Base-by-base conservation (phyloP, 1,139 yeast species). In the Pichia kudriavzevii region DNA sequence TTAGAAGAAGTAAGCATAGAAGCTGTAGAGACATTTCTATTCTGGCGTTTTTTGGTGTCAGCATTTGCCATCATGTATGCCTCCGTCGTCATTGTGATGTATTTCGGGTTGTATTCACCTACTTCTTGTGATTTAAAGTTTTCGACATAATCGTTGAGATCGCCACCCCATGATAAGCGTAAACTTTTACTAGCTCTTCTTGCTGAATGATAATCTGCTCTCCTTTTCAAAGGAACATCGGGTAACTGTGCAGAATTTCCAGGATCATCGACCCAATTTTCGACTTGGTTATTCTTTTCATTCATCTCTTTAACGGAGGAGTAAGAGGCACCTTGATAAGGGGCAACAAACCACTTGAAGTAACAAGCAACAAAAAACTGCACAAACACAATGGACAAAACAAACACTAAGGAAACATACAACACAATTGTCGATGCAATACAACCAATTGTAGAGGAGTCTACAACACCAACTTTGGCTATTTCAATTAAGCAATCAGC, bases 371-470 rank as follows among this genome's bases (percentile, higher is more conserved):
- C 67, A 13, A 80, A 39, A 52, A 91, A 91, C 61, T 87, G 88
- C 30, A 68, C 66, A 27, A 75, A 57, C 20, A 87, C 94, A 39
- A 88, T 75, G 1, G 94, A 72, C 41, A 91, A 67, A 52, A 91
- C 88, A 57, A 91, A 84, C 10, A 82, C 79, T 53, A 91, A 68
- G 0, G 96, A 82, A 12, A 80, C 72, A 48, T 77, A 75, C 43
- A 91, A 69, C 2, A 88, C 95, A 31, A 87, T 77, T 43, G 74
- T 67, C 1, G 96, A 84, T 0, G 96, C 95, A 58, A 91, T 78
- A 61, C 98, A 91, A n/a, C 98, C 98, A 52, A 91, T 76, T 10
- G 95, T 77, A 37, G 84, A 87, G 1, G 93, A 75, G 55, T 91
- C 97, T 38, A 91, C 75, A 31, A 75, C 77, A 17, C 98, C 98